Conservation (phyloP, 2,329 filamentous ascomycete species). For the Thelonectria olida region DNA sequence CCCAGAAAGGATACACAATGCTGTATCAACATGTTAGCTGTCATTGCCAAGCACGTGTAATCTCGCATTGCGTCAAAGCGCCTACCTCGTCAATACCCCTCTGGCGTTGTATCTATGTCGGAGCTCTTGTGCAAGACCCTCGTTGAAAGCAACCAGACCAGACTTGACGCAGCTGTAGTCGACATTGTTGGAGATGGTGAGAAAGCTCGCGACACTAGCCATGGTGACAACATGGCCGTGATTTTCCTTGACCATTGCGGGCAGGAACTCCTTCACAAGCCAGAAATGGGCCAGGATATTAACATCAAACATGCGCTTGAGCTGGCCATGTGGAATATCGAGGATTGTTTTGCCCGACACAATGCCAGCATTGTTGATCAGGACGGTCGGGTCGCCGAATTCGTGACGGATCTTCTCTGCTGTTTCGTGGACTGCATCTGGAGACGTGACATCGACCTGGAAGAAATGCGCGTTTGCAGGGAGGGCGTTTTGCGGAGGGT, state of each 20-base stretch:
- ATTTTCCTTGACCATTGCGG: slow-evolving; percentile 64
- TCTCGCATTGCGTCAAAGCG: not conserved
- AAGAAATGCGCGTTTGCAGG: slow-evolving; percentile 12
- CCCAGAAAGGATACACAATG: slow-evolving; percentile 60
- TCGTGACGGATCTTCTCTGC: slow-evolving; percentile 15
- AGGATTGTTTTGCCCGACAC: slow-evolving; percentile 4
- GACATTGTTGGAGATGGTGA: slow-evolving; percentile 65
- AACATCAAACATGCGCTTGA: slow-evolving; percentile 60
- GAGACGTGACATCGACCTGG: slow-evolving; percentile 19
- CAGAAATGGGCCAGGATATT: slow-evolving; percentile 72
- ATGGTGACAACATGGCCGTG: slow-evolving; percentile 76
- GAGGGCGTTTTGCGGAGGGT: not conserved
- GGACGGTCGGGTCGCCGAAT: slow-evolving; percentile 24
- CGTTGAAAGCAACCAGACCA: slow-evolving; percentile 70
- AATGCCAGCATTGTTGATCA: slow-evolving; percentile 29
- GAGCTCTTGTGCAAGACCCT: slow-evolving; percentile 65
- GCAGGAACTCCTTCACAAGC: slow-evolving; percentile 69
- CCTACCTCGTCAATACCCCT: slow-evolving; percentile 2
- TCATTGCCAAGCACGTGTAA: not conserved
- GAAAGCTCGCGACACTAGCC: slow-evolving; percentile 67
- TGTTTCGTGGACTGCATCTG: slow-evolving; percentile 5
- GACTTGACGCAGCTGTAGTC: slow-evolving; percentile 72
- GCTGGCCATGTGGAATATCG: not conserved
- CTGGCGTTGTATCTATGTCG: slow-evolving; percentile 62
- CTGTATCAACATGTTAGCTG: not conserved